phyloP scores from a whole-genome alignment of 345 rosid species.

The Eucalyptus camaldulensis region DNA sequence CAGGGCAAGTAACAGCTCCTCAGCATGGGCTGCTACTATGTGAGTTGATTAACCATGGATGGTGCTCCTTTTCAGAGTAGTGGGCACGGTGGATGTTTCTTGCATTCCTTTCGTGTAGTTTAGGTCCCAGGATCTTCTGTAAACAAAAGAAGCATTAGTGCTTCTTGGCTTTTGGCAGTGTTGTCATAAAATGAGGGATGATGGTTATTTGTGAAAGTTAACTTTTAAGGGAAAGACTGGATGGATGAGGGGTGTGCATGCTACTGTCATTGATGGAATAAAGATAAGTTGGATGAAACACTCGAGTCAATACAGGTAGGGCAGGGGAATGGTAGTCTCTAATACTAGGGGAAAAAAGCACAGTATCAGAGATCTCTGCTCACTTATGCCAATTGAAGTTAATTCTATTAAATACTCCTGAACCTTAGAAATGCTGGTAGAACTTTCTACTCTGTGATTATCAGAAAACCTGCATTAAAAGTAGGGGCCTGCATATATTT shows the following conservation, averaged over 20 bases:
- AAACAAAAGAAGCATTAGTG: neutral
- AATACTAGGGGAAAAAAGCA: neutral
- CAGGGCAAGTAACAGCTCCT: neutral
- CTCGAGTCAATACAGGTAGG: neutral
- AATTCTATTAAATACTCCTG: neutral
- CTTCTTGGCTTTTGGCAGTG: neutral
- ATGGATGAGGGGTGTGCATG: neutral
- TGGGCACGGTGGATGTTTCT: neutral
- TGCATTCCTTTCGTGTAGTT: neutral
- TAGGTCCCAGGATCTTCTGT: neutral
- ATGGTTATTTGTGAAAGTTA: neutral
- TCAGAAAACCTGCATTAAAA: neutral
- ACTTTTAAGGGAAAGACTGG: neutral
- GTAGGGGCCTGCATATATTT: neutral
- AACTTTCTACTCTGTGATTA: neutral
- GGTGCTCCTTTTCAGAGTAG: neutral
- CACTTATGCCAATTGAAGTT: neutral
- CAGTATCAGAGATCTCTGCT: neutral
- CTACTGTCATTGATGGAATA: neutral
- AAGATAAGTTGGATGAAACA: neutral
- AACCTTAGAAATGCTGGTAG: neutral
- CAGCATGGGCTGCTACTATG: neutral
- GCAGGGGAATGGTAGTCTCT: neutral
- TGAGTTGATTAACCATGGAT: neutral
- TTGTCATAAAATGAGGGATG: neutral